phyloP scores from a whole-genome alignment of 2,329 filamentous ascomycete species.

The Didymella keratinophila region DNA sequence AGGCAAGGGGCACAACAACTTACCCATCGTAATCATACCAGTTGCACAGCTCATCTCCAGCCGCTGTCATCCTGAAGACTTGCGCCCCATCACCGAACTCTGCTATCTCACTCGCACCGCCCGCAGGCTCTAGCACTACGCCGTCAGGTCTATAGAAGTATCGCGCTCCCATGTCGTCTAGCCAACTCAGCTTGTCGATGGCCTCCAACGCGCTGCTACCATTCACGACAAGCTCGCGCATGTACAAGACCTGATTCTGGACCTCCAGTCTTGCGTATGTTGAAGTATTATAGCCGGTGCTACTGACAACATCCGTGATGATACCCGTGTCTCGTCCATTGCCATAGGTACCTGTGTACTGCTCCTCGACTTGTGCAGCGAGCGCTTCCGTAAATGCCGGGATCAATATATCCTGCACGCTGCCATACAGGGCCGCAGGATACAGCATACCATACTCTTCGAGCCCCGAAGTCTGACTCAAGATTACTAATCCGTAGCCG shows the following conservation, averaged over 20 bases:
- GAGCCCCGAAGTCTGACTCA: constrained; percentile 30
- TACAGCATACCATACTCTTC: constrained; percentile 27
- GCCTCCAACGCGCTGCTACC: constrained; percentile 40
- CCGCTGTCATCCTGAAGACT: constrained; percentile 39
- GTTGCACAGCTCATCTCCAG: constrained; percentile 37
- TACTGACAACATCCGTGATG: constrained; percentile 27
- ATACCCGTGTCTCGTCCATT: constrained; percentile 31
- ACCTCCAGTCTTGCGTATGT: constrained; percentile 38
- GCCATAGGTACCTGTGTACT: constrained; percentile 37
- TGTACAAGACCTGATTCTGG: constrained; percentile 37
- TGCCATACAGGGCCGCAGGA: constrained; percentile 26
- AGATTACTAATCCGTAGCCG: constrained; percentile 40
- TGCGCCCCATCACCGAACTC: constrained; percentile 38
- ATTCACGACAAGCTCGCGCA: constrained; percentile 40
- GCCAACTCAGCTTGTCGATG: constrained; percentile 40
- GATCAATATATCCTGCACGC: constrained; percentile 35
- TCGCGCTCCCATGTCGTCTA: constrained; percentile 18
- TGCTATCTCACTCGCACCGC: constrained; percentile 33
- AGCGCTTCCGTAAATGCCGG: constrained; percentile 39
- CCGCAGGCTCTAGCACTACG: constrained; percentile 37
- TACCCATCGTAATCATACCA: constrained; percentile 47
- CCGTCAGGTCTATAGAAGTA: constrained; percentile 37
- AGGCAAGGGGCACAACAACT: neutral
- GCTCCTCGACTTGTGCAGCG: constrained; percentile 16
- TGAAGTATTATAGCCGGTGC: constrained; percentile 10